These are phyloP conservation scores for Teunomyces barrocoloradensis DNA, from an alignment of 805 yeast genomes.

Conservation along the genomic window DNA sequence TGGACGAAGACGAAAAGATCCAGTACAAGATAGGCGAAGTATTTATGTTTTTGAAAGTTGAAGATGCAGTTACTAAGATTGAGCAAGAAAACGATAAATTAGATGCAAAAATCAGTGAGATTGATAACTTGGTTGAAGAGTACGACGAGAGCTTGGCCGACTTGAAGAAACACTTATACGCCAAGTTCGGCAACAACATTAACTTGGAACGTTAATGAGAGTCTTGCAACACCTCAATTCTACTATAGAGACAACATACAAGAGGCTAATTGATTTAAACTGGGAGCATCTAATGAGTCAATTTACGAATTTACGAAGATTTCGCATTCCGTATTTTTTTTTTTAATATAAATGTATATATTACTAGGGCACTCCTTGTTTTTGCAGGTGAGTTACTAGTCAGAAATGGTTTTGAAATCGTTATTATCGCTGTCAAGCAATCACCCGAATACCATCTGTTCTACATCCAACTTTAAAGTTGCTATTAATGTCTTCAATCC, in stretches of 20 bases:
- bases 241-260: neutral
- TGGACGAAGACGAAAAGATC: conserved; percentile 69
- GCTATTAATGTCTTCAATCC: conserved; percentile 7
- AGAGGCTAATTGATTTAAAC: too few relatives aligned
- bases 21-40: conserved; percentile 81
- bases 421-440: conserved; percentile 33
- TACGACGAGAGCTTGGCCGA: conserved; percentile 54
- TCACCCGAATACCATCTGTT: conserved; percentile 22
- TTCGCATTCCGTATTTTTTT: neutral
- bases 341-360: neutral
- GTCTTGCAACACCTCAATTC: neutral
- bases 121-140: conserved; percentile 47
- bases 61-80: conserved; percentile 63
- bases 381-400: neutral
- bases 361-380: neutral
- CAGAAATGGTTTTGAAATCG: conserved; percentile 28
- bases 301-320: neutral
- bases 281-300: too few relatives aligned
- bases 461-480: conserved; percentile 14
- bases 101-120: conserved; percentile 45
- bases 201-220: conserved; percentile 62
- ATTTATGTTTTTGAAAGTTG: conserved; percentile 67
- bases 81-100: conserved; percentile 59
- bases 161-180: conserved; percentile 74
- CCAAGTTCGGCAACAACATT: conserved; percentile 85